Conservation (phyloP, 1,284 basidiomycete species). For the Trichosporon sp. region DNA sequence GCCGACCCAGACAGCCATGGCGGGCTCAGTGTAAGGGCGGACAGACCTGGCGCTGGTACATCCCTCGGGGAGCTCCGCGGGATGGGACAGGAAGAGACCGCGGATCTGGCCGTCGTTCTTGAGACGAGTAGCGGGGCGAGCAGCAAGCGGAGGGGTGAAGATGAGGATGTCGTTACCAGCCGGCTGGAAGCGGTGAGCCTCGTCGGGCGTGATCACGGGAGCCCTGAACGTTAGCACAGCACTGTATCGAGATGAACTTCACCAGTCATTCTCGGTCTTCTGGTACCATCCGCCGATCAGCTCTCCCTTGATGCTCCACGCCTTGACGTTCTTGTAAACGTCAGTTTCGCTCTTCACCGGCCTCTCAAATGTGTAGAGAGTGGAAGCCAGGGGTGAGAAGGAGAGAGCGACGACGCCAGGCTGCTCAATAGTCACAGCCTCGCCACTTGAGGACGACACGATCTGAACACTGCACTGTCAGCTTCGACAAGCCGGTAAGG, state of each 20-base stretch:
- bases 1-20: slow-evolving; percentile 81
- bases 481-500: slow-evolving; percentile 1
- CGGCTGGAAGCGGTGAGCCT: slow-evolving; percentile 79
- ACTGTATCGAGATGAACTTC: slow-evolving; percentile 24
- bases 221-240: slow-evolving; percentile 58
- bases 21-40: slow-evolving; percentile 42
- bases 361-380: slow-evolving; percentile 92
- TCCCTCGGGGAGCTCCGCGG: slow-evolving; percentile 40
- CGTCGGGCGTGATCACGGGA: slow-evolving; percentile 87
- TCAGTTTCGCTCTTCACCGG: slow-evolving; percentile 56
- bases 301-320: slow-evolving; percentile 51
- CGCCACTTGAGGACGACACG: slow-evolving; percentile 40
- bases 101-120: slow-evolving; percentile 52
- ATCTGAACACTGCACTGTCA: slow-evolving; percentile 45
- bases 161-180: slow-evolving; percentile 74
- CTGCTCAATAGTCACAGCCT: slow-evolving; percentile 52
- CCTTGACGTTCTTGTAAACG: slow-evolving; percentile 55
- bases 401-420: slow-evolving; percentile 77
- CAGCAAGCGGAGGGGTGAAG: slow-evolving; percentile 59
- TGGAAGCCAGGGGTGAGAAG: slow-evolving; percentile 91
- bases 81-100: slow-evolving; percentile 51
- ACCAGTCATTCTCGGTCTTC: slow-evolving; percentile 54
- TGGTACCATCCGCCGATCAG: slow-evolving; percentile 54
- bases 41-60: slow-evolving; percentile 43
- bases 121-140: slow-evolving; percentile 46